These are phyloP conservation scores for Puccinia hordei DNA, from an alignment of 1,284 basidiomycete genomes.

Conservation along the genomic window DNA sequence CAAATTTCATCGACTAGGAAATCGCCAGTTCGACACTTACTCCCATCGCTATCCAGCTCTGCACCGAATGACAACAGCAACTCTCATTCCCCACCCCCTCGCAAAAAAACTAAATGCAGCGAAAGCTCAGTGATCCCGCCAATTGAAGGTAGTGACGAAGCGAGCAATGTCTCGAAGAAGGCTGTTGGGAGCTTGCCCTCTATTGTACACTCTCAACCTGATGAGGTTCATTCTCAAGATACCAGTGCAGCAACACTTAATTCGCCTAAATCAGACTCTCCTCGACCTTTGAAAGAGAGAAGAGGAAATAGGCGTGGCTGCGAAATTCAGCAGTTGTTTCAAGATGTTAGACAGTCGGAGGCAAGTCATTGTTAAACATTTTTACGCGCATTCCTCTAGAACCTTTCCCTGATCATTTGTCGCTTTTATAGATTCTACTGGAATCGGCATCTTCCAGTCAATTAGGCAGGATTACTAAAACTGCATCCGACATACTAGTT, in stretches of 20 bases:
- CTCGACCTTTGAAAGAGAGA: neutral
- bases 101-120: constrained; percentile 14
- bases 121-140: neutral
- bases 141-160: neutral
- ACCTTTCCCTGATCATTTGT: neutral
- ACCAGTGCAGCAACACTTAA: neutral
- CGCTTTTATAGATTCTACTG: neutral
- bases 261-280: neutral
- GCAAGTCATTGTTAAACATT: neutral
- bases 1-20: neutral
- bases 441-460: neutral
- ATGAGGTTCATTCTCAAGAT: neutral
- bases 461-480: constrained; percentile 1
- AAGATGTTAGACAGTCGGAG: neutral
- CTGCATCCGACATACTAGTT: constrained; percentile 10
- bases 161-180: neutral
- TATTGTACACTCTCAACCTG: neutral
- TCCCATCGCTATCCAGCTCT: neutral
- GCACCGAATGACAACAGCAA: neutral
- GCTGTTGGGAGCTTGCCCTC: neutral
- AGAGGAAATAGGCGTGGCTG: neutral
- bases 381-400: neutral
- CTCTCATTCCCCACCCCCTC: neutral
- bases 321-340: neutral
- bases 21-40: constrained; percentile 3